Base-by-base conservation (phyloP, 2,329 filamentous ascomycete genomes). In the Tolypocladium inflatum region DNA sequence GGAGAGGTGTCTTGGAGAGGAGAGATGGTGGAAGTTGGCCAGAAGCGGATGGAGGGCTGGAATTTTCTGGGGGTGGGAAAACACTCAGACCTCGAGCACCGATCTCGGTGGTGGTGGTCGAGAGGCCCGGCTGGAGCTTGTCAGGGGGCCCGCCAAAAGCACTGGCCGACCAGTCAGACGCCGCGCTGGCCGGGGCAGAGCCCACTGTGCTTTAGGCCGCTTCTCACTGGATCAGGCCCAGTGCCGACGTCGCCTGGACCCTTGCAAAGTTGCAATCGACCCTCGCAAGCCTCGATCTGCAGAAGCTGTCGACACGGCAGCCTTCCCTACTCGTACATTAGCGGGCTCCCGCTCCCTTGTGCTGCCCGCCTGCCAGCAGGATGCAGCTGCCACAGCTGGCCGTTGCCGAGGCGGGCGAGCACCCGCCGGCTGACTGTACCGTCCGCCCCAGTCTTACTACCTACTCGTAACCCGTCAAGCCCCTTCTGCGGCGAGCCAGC, bases 1-100 rank as follows among this genome's bases (percentile, higher is more conserved):
- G 60, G 61, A 60, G 63, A 65, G 58, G 60, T 60, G 59, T 61
- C 63, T 57, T 64, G 67, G 64, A 62, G 66, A 65, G 64, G 58
- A 50, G 37, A 9, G 33, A 54, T 19, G 26, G 26, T 33, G 9
- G 17, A 48, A 48, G 45, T 15, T 48, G 30, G 30, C 26, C 19
- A 17, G 30, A 33, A 19, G 23, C 23, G 7, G 45, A 50, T 23
- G 26, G 45, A 54, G 50, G 43, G 51, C 53, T 52, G 58, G 51
- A 57, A 48, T 55, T 59, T 57, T 59, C 41, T 50, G 55, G 58
- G 30, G 58, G 55, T 10, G 57, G 56, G 51, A 55, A 55, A 55
- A 50, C 53, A 55, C 53, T 53, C 45, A 33, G 48, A 59, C 48
- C 57, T 38, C 33, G 48, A 21, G 13, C 43, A 52, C 56, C 53